These are phyloP conservation scores for Smithsoniella earleae DNA, from an alignment of 163 green algal genomes.

Conservation along the genomic window DNA sequence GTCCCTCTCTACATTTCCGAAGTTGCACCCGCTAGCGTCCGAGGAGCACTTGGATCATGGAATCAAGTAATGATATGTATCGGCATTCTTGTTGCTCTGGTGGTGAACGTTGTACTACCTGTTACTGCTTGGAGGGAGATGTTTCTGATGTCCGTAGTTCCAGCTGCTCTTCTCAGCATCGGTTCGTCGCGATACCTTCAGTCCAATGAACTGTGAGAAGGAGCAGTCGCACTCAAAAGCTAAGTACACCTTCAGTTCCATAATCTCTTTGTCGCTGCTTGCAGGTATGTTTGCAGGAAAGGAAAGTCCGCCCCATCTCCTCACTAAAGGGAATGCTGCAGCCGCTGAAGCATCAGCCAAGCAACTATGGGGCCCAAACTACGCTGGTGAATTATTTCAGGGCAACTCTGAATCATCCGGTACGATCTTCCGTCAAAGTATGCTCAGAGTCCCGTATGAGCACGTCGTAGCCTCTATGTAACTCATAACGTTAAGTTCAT, in stretches of 20 bases:
- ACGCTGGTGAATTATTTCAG: neutral
- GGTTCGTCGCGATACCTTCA: slow-evolving; percentile 39
- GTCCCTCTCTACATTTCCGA: slow-evolving; percentile 94
- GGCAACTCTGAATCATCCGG: neutral
- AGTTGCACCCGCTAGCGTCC: slow-evolving; percentile 65
- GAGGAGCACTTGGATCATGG: slow-evolving; percentile 74
- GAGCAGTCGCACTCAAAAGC: neutral
- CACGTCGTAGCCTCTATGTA: neutral
- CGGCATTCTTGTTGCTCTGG: slow-evolving; percentile 79
- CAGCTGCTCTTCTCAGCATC: slow-evolving; percentile 56
- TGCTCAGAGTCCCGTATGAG: neutral
- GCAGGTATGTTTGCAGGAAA: slow-evolving; percentile 60
- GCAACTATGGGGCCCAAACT: slow-evolving; percentile 62
- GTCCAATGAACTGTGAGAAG: neutral
- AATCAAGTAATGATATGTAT: slow-evolving; percentile 97
- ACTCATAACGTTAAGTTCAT: neutral
- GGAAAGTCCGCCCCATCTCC: slow-evolving; percentile 76
- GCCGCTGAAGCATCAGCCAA: slow-evolving; percentile 49
- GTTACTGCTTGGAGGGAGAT: slow-evolving; percentile 71
- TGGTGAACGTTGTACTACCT: slow-evolving; percentile 66
- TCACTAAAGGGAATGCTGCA: slow-evolving; percentile 38
- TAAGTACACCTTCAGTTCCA: neutral
- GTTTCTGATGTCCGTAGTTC: slow-evolving; percentile 66
- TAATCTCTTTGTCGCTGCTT: neutral
- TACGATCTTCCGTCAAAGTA: too few relatives aligned